These are phyloP conservation scores for Ramaria sp. DNA, from an alignment of 768 basidiomycete genomes.

Conservation along the genomic window DNA sequence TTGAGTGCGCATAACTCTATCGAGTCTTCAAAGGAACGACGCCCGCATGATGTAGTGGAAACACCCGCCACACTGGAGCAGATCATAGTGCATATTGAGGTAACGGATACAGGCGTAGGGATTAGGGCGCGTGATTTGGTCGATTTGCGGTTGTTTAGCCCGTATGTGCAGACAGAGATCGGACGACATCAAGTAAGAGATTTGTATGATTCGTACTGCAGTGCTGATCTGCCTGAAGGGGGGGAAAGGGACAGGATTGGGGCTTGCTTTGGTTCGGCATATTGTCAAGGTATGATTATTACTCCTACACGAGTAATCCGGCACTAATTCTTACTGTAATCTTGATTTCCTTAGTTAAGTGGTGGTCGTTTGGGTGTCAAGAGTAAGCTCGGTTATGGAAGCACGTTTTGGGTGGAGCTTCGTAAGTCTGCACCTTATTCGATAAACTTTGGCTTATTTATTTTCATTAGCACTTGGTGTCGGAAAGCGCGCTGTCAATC, in stretches of 20 bases:
- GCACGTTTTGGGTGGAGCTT: constrained; percentile 83
- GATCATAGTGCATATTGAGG: constrained; percentile 75
- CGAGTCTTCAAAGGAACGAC: constrained; percentile 15
- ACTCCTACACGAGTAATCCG: neutral
- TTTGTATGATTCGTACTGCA: neutral
- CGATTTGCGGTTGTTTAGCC: constrained; percentile 48
- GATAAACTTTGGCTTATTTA: neutral
- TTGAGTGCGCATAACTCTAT: constrained; percentile 42
- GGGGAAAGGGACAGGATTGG: constrained; percentile 56
- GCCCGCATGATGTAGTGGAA: neutral
- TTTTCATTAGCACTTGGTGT: constrained; percentile 35
- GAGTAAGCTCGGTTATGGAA: constrained; percentile 48
- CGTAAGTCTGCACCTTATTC: constrained; percentile 18
- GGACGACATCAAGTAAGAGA: neutral
- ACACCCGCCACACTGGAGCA: constrained; percentile 31
- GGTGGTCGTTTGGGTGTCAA: constrained; percentile 60
- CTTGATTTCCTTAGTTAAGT: constrained; percentile 25
- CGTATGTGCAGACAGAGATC: constrained; percentile 7
- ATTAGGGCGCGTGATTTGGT: constrained; percentile 39
- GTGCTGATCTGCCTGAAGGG: neutral
- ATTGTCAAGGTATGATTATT: constrained; percentile 41
- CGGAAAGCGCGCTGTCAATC: constrained; percentile 33
- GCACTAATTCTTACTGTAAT: neutral
- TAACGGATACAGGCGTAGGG: constrained; percentile 57
- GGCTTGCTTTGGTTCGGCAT: constrained; percentile 64